A percentile compares a stretch with the other conserved stretches of the same genome.
Evolutionary conservation across 106 monocot genomes (phyloP).

Genomic region (Dendrobium chrysotoxum): DNA sequence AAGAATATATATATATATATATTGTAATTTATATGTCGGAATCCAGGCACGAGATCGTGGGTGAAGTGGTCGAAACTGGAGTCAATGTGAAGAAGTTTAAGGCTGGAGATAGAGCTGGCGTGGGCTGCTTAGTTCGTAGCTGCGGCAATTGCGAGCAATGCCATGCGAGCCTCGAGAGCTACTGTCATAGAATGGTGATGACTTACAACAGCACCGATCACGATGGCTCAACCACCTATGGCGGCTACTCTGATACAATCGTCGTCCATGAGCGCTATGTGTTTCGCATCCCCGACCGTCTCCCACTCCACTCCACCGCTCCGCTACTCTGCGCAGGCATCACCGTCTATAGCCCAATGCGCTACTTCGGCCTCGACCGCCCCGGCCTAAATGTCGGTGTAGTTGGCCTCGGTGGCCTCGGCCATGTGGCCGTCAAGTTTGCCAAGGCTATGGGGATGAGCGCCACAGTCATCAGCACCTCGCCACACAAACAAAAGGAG

Average conservation of each 20-base stretch:
- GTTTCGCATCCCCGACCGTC: constrained; percentile 37
- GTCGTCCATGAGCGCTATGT: constrained; percentile 59
- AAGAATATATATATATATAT: neutral
- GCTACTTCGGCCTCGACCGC: constrained; percentile 36
- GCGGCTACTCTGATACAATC: constrained; percentile 55
- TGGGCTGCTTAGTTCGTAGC: constrained; percentile 57
- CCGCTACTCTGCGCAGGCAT: constrained; percentile 75
- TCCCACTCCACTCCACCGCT: constrained; percentile 59
- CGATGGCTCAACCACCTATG: constrained; percentile 42
- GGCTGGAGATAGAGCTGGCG: constrained; percentile 68
- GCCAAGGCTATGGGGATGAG: constrained; percentile 74
- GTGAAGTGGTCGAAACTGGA: constrained; percentile 57
- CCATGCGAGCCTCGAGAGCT: constrained; percentile 44
- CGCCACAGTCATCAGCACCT: constrained; percentile 71
- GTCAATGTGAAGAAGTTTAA: constrained; percentile 44
- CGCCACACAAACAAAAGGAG: constrained; percentile 46
- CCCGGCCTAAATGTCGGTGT: constrained; percentile 63
- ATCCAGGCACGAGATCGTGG: constrained; percentile 62
- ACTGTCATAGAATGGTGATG: constrained; percentile 32
- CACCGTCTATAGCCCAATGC: constrained; percentile 79
- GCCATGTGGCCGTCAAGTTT: constrained; percentile 80
- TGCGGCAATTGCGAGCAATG: constrained; percentile 49
- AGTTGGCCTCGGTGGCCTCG: constrained; percentile 71
- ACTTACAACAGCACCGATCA: constrained; percentile 30
- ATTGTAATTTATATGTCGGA: neutral